These are phyloP conservation scores for Mycena leptocephala DNA, from an alignment of 768 basidiomycete species.

Conservation along the genomic window DNA sequence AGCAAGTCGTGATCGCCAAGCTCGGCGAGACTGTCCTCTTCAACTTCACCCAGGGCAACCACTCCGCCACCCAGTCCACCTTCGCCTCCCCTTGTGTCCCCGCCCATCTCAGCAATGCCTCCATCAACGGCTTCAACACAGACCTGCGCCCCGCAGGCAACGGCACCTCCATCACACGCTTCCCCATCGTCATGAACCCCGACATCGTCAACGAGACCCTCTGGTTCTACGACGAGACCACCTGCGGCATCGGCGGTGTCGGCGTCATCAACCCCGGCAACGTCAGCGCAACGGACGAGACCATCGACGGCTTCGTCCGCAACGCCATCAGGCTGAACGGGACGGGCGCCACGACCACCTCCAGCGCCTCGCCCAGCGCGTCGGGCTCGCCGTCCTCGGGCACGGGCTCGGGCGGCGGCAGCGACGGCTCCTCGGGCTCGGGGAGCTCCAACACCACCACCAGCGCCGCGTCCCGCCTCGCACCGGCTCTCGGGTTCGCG, in stretches of 20 bases:
- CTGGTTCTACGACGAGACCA: slow-evolving; percentile 75
- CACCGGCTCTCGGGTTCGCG: not conserved
- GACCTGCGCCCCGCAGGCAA: slow-evolving; percentile 66
- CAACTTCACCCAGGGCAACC: slow-evolving; percentile 72
- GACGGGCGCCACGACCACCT: slow-evolving; percentile 45
- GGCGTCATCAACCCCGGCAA: slow-evolving; percentile 73
- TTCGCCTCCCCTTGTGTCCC: slow-evolving; percentile 71
- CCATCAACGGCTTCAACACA: slow-evolving; percentile 75
- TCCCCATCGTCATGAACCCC: slow-evolving; percentile 59
- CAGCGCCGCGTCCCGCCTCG: not conserved
- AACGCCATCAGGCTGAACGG: slow-evolving; percentile 74
- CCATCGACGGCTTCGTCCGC: slow-evolving; percentile 65
- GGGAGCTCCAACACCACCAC: not conserved
- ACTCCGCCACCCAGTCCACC: slow-evolving; percentile 71
- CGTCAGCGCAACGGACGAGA: slow-evolving; percentile 53
- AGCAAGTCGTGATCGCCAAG: slow-evolving; percentile 57
- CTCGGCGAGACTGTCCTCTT: slow-evolving; percentile 68
- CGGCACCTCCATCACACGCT: slow-evolving; percentile 61
- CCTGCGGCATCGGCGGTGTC: slow-evolving; percentile 72
- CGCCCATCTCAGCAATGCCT: slow-evolving; percentile 61
- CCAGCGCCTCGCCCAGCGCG: not conserved
- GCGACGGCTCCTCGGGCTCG: not conserved
- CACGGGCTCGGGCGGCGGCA: not conserved
- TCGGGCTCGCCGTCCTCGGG: not conserved
- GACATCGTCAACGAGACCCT: slow-evolving; percentile 62